Evolutionary conservation across 768 basidiomycete species (phyloP), one percentile per base, ranked within the genome.

Genomic region (Filobasidium wieringae): DNA sequence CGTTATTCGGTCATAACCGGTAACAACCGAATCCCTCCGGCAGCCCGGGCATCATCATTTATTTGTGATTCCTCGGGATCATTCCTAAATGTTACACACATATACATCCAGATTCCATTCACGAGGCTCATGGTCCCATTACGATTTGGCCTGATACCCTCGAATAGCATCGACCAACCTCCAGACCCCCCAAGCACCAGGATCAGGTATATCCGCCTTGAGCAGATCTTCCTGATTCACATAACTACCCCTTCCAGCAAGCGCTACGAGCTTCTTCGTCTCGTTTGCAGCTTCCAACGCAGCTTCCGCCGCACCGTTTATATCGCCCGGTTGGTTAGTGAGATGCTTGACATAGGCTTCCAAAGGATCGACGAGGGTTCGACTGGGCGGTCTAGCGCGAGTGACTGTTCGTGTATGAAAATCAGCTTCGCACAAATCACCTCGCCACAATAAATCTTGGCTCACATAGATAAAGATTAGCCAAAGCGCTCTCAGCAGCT

Each of bases 121-220:
- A n/a, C n/a, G n/a, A n/a, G n/a, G n/a, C n/a, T n/a, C n/a, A n/a
- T n/a, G n/a, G n/a, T n/a, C n/a, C n/a, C n/a, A n/a, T n/a, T n/a
- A n/a, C n/a, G n/a, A n/a, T n/a, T n/a, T n/a, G n/a, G n/a, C n/a
- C n/a, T n/a, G n/a, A n/a, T n/a, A n/a, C n/a, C n/a, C n/a, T n/a
- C n/a, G n/a, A n/a, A n/a, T n/a, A n/a, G n/a, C n/a, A n/a, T n/a
- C n/a, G n/a, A n/a, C n/a, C n/a, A n/a, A n/a, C n/a, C n/a, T n/a
- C n/a, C n/a, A n/a, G 29, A 93, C 82, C 43, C 88, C 89, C 87
- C 88, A 89, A 30, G 91, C 91, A 34, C 91, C 91, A 0, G 90
- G 89, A 75, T 96, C 90, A 1, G 88, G 78, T 55, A 92, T 76
- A 63, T 81, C 76, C 39, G 80, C 79, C 15, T 82, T 79, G 61